Evolutionary conservation across 805 yeast genomes (phyloP).

Genomic region (Pichia pseudocactophila): DNA sequence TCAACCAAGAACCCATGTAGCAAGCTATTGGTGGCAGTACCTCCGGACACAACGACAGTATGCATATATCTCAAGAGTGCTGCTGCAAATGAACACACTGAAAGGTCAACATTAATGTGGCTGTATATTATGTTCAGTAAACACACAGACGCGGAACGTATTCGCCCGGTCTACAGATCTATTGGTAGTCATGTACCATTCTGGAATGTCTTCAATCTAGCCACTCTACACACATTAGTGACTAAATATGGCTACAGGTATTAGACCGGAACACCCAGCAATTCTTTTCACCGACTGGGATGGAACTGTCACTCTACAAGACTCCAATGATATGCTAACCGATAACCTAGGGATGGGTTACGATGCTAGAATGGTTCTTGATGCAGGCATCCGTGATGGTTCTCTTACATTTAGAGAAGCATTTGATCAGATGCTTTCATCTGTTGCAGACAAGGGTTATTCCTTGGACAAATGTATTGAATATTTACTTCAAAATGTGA

Average conservation of each 20-base stretch:
- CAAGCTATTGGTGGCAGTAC: conserved; percentile 79
- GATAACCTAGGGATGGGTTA: conserved; percentile 84
- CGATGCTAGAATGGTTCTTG: conserved; percentile 54
- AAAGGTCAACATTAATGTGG: no score
- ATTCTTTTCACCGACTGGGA: conserved; percentile 97
- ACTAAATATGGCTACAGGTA: neutral
- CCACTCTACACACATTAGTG: no score
- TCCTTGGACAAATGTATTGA: conserved; percentile 72
- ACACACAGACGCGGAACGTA: no score
- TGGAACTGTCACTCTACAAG: conserved; percentile 94
- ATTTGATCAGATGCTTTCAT: conserved; percentile 74
- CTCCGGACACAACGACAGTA: conserved; percentile 53
- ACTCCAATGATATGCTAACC: conserved; percentile 86
- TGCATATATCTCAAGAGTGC: conserved; percentile 2
- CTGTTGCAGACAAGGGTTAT: conserved; percentile 44
- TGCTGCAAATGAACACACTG: no score
- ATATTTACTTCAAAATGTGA: conserved; percentile 50
- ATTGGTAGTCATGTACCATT: no score
- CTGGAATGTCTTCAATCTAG: no score
- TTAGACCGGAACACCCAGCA: conserved; percentile 29
- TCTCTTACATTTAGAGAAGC: conserved; percentile 70
- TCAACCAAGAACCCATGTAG: conserved; percentile 41
- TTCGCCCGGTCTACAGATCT: no score
- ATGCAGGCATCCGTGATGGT: conserved; percentile 64
- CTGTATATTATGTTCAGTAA: no score